phyloP scores from a whole-genome alignment of 1,284 basidiomycete genomes.

The Filobasidium uniguttulatum region DNA sequence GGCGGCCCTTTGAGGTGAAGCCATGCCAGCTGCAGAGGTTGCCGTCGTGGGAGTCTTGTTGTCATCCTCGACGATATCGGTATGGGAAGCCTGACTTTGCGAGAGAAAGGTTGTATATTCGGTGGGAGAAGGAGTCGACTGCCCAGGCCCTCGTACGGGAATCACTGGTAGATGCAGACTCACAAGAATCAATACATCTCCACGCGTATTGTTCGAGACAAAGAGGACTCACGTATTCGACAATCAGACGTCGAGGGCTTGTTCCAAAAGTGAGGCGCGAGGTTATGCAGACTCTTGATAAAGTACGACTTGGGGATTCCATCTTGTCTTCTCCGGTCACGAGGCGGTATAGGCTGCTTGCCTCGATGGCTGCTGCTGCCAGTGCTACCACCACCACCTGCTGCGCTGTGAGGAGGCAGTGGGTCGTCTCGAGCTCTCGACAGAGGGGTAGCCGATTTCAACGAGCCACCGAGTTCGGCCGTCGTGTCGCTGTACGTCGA shows the following conservation, averaged over 20 bases:
- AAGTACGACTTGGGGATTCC: conserved; percentile 26
- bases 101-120: conserved; percentile 1
- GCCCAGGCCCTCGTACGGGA: conserved; percentile 14
- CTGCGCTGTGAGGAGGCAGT: neutral
- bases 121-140: conserved; percentile 13
- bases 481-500: neutral
- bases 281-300: conserved; percentile 24
- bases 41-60: neutral
- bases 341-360: neutral
- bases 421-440: neutral
- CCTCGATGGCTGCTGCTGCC: no score
- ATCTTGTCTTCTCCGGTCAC: conserved; percentile 1
- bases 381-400: no score
- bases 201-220: no score
- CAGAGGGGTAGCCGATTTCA: neutral
- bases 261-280: conserved; percentile 28
- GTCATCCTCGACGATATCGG: neutral
- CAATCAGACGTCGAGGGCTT: conserved; percentile 26
- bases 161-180: conserved; percentile 12
- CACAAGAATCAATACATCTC: no score
- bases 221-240: conserved; percentile 25
- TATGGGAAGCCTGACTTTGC: no score
- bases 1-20: neutral
- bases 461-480: no score
- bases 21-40: neutral